Evolutionary conservation across 495 filamentous ascomycete species (phyloP), one percentile per base, ranked within the genome.

Genomic region (Penicillium angulare): DNA sequence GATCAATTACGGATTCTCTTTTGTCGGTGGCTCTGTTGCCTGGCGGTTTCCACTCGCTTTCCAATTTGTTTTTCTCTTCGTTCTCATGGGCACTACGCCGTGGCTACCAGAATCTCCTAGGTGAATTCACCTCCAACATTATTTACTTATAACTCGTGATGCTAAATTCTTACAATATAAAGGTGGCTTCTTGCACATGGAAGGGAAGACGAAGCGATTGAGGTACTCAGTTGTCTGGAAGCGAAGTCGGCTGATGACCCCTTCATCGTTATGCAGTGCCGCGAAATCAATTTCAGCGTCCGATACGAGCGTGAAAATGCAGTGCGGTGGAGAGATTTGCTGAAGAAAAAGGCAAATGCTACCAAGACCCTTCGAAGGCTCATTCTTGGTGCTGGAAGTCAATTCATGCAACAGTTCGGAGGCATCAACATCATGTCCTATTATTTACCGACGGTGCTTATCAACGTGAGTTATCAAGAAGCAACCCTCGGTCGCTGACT

Each of bases 21-120:
- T 74, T 49, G 60, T 64, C 13, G 60, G 56, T 1, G 76, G 78
- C 0, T 52, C 68, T 3, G 53, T 77, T 7, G 67, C 68, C 6
- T 81, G 79, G 79, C 59, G 79, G 22, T 67, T 81, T 12, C 79
- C 79, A 1, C 56, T 81, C 7, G 75, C 75, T 7, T 66, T 81
- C 10, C 78, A 83, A 47, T 74, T 77, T 49, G 47, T 81, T 50
- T 81, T 82, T 58, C 69, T 79, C 33, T 52, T 79, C 45, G 61
- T 79, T 36, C 52, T 82, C 3, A 79, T 53, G 43, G 57, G 46
- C 15, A 79, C 74, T 1, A 66, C 73, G 0, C 78, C 77, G 0
- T 81, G 76, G 76, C 69, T 83, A 20, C 72, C 83, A 21, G 77
- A 83, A 63, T 78, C 78, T 52, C 68, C 82, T 54, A 56, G 80